These are phyloP conservation scores for Helicostylum pulchrum DNA, from an alignment of 192 early-diverging fungal genomes.

Conservation along the genomic window DNA sequence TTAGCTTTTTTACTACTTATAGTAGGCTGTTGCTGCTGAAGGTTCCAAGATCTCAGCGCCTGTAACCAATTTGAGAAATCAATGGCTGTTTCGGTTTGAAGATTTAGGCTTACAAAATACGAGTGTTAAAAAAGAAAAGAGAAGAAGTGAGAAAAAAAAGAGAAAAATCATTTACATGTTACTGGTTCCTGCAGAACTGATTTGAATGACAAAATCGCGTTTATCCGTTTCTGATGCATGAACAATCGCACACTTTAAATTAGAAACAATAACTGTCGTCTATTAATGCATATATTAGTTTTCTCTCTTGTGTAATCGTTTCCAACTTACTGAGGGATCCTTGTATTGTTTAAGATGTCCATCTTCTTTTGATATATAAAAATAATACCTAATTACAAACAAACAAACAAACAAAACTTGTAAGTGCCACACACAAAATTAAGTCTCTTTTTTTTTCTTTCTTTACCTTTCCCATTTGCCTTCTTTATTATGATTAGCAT, in stretches of 20 bases:
- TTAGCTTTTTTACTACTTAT: background rate
- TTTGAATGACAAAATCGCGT: conserved; percentile 21
- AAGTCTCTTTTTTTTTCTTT: background rate
- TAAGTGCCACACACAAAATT: background rate
- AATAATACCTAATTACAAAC: conserved; percentile 18
- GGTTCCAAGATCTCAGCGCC: conserved; percentile 19
- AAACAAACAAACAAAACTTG: background rate
- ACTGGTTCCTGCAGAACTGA: conserved; percentile 1
- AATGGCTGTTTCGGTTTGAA: conserved; percentile 16
- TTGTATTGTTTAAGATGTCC: conserved; percentile 13
- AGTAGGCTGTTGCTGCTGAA: background rate
- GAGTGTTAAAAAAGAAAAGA: background rate
- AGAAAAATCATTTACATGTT: conserved; percentile 12
- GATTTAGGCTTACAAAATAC: background rate
- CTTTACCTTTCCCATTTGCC: conserved; percentile 15
- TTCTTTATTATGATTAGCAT: conserved; percentile 6
- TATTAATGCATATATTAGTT: background rate
- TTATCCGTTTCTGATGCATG: conserved; percentile 13
- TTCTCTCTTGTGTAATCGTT: background rate
- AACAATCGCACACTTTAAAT: conserved; percentile 7
- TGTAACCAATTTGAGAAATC: conserved; percentile 17
- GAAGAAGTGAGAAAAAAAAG: background rate
- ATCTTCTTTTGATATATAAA: conserved; percentile 17
- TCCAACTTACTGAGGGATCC: background rate
- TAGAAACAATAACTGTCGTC: conserved; percentile 7